Percentiles rank a stretch among this genome's conserved stretches.
Conservation (phyloP, 2,329 filamentous ascomycete genomes). For the Penicillium thymicola region DNA sequence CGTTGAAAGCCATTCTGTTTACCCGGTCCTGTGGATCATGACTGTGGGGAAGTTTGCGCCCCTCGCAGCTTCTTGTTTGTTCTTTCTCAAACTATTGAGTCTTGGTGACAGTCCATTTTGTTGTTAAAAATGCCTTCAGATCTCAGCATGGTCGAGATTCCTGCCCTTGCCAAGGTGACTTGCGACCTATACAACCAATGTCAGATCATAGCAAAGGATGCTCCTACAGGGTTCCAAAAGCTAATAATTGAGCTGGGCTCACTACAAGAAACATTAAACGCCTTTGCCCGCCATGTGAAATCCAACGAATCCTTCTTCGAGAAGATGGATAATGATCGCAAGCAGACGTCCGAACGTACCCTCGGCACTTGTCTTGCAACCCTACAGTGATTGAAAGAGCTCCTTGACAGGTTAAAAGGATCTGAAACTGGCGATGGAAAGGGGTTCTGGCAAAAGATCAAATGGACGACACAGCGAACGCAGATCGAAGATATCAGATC, state of each 20-base stretch:
- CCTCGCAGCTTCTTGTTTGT: neutral
- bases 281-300: slow-evolving; percentile 24
- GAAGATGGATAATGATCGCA: slow-evolving; percentile 22
- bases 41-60: neutral
- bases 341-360: slow-evolving; percentile 23
- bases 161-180: slow-evolving; percentile 23
- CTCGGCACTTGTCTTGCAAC: slow-evolving; percentile 23
- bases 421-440: slow-evolving; percentile 22
- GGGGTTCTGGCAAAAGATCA: slow-evolving; percentile 28
- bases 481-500: slow-evolving; percentile 29
- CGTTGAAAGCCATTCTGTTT: neutral
- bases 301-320: slow-evolving; percentile 25
- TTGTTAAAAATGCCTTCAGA: slow-evolving; percentile 21
- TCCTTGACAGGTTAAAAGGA: slow-evolving; percentile 22
- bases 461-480: slow-evolving; percentile 27
- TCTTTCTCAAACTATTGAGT: too few species aligned
- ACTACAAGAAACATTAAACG: slow-evolving; percentile 25
- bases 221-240: slow-evolving; percentile 29
- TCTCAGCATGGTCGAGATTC: slow-evolving; percentile 23
- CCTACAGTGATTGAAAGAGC: slow-evolving; percentile 22
- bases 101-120: neutral
- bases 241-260: slow-evolving; percentile 28
- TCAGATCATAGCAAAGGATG: slow-evolving; percentile 23
- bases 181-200: slow-evolving; percentile 31
- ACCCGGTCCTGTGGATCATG: neutral